phyloP scores from a whole-genome alignment of 2,329 filamentous ascomycete species.

The Nigrospora osmanthi region DNA sequence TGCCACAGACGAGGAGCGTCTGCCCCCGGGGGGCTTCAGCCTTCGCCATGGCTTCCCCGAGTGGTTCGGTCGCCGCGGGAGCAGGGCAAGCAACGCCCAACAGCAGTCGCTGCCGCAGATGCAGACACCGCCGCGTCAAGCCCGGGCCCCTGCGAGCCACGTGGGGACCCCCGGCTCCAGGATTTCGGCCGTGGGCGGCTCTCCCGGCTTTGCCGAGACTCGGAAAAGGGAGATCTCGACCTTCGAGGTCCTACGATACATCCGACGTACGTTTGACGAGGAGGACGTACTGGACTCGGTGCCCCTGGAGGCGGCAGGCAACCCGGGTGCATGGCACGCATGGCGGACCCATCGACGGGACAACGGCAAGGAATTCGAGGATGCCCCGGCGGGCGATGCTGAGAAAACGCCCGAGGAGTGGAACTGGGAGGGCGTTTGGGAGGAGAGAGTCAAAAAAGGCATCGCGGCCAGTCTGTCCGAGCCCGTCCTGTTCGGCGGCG shows the following conservation, averaged over 20 bases:
- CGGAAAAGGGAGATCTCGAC: slow-evolving; percentile 41
- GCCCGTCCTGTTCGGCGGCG: slow-evolving; percentile 65
- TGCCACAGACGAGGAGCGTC: slow-evolving; percentile 71
- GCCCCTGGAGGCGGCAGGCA: slow-evolving; percentile 75
- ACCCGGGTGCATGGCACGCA: slow-evolving; percentile 88
- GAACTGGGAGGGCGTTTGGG: slow-evolving; percentile 98
- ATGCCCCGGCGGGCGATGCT: neutral
- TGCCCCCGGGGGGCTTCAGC: slow-evolving; percentile 86
- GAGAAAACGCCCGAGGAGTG: slow-evolving; percentile 49
- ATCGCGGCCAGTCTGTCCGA: slow-evolving; percentile 74
- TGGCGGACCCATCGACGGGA: slow-evolving; percentile 67
- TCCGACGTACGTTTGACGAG: slow-evolving; percentile 74
- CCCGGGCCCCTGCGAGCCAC: slow-evolving; percentile 14
- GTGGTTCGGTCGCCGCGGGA: slow-evolving; percentile 67
- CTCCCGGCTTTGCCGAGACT: slow-evolving; percentile 32
- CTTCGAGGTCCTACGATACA: slow-evolving; percentile 69
- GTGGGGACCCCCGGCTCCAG: slow-evolving; percentile 15
- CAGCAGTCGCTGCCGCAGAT: slow-evolving; percentile 11
- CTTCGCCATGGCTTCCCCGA: slow-evolving; percentile 82
- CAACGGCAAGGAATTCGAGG: slow-evolving; percentile 30
- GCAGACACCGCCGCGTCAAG: slow-evolving; percentile 19
- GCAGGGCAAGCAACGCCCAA: slow-evolving; percentile 34
- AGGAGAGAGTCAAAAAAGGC: slow-evolving; percentile 75
- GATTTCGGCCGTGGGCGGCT: slow-evolving; percentile 15
- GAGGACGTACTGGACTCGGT: slow-evolving; percentile 70